These are phyloP conservation scores for Suhomyces tanzawaensis DNA, from an alignment of 805 yeast genomes.

Conservation along the genomic window DNA sequence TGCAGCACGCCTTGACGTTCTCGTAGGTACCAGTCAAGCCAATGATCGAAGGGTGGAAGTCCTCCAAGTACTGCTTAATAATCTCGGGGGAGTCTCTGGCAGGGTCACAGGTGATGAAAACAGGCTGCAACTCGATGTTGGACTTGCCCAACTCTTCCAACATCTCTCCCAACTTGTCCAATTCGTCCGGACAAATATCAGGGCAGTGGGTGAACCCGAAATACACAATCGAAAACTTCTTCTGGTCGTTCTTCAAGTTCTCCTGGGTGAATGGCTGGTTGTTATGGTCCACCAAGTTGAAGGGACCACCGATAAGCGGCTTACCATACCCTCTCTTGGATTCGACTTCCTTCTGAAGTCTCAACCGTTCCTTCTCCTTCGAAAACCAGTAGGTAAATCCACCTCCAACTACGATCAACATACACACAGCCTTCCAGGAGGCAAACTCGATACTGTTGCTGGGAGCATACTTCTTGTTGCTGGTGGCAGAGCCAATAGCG, in stretches of 20 bases:
- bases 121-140: conserved; percentile 68
- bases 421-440: conserved; percentile 77
- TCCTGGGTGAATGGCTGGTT: conserved; percentile 75
- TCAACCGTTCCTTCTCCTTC: conserved; percentile 71
- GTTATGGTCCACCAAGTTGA: conserved; percentile 65
- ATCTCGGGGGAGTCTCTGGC: conserved; percentile 90
- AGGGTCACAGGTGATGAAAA: conserved; percentile 96
- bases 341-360: conserved; percentile 75
- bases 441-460: conserved; percentile 63
- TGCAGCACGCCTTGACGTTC: conserved; percentile 79
- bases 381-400: conserved; percentile 69
- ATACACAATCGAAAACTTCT: conserved; percentile 77
- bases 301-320: conserved; percentile 91
- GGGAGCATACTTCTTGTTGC: conserved; percentile 34
- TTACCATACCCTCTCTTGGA: conserved; percentile 85
- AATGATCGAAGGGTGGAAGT: conserved; percentile 84
- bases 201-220: conserved; percentile 98
- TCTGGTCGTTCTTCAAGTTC: conserved; percentile 58
- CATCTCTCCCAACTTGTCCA: conserved; percentile 84
- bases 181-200: conserved; percentile 97
- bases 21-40: conserved; percentile 93
- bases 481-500: conserved; percentile 63
- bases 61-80: conserved; percentile 74
- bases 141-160: conserved; percentile 52
- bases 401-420: conserved; percentile 69